Evolutionary conservation across 2,329 filamentous ascomycete genomes (phyloP), one percentile per base, ranked within the genome.

Genomic region (Xylariaceae sp.): DNA sequence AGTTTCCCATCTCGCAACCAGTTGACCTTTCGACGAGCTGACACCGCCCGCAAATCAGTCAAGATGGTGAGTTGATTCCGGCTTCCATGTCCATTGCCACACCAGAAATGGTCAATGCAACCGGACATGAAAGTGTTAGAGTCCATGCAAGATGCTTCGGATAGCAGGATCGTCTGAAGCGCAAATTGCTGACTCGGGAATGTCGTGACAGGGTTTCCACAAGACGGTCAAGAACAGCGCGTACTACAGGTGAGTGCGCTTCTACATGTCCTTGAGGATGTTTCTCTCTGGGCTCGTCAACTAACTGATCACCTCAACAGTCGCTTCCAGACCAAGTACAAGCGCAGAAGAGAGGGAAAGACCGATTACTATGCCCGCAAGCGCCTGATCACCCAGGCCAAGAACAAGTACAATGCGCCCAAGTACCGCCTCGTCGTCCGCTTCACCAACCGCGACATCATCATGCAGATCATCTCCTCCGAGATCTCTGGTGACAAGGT

Each of bases 351-450:
- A 68, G 74, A 87, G 72, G 94, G 94, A 75, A 99, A 99, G 89
- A 99, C 94, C 81, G 94, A 99, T 77, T 99, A 99, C 90, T 97
- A 96, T 78, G 94, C 94, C 75, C 92, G 94, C 77, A 97, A 97
- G 89, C 88, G 94, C 74, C 85, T 99, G 78, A 94, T 97, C 84
- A 92, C 90, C 82, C 94, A 99, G 85, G 94, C 94, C 81, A 99
- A 97, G 90, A 99, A 99, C 90, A 99, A 99, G 88, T 99, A 97
- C 88, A 95, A 95, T 81, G 88, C 94, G 63, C 94, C 94, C 79
- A 99, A 99, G 86, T 97, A 99, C 88, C 89, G 94, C 74, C 88
- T 99, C 73, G 94, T 99, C 67, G 90, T 99, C 75, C 94, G 94
- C 76, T 96, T 95, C 88, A 95, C 90, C 84, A 95, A 97, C 88